phyloP scores from a whole-genome alignment of 768 basidiomycete species.

The Rhizopogon salebrosus region DNA sequence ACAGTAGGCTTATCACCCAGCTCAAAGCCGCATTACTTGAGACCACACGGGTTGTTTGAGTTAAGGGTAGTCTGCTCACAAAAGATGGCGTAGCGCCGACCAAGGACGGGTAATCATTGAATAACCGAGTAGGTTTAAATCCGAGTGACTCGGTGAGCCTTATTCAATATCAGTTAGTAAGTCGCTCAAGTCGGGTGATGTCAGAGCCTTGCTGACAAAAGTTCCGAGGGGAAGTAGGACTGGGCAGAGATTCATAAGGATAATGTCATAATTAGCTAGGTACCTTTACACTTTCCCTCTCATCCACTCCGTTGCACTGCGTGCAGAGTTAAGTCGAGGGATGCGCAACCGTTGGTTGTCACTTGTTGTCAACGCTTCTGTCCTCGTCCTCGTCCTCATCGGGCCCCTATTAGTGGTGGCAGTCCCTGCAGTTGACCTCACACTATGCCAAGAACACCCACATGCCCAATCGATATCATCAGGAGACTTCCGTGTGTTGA shows the following conservation, averaged over 20 bases:
- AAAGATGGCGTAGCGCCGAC: too few species aligned
- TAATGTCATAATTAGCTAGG: background rate
- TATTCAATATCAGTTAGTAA: too few species aligned
- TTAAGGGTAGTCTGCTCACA: too few species aligned
- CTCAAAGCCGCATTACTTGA: too few species aligned
- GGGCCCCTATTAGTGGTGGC: background rate
- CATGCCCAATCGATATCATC: background rate
- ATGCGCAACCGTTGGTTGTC: conserved; percentile 8
- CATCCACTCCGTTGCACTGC: background rate
- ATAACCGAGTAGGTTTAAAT: too few species aligned
- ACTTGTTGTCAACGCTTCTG: background rate
- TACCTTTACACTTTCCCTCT: background rate
- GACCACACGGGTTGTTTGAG: too few species aligned
- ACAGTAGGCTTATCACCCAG: too few species aligned
- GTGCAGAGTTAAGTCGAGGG: background rate
- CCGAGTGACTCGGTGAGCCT: too few species aligned
- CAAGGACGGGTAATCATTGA: too few species aligned
- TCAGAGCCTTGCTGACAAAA: conserved; percentile 4
- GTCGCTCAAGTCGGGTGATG: background rate
- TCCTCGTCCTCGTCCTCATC: conserved; percentile 6
- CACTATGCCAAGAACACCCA: background rate
- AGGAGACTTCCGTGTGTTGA: background rate
- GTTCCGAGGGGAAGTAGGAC: background rate
- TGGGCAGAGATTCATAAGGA: background rate
- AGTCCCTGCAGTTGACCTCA: background rate